Base-by-base conservation (phyloP, 2,329 filamentous ascomycete genomes). In the Colletotrichum abscissum region DNA sequence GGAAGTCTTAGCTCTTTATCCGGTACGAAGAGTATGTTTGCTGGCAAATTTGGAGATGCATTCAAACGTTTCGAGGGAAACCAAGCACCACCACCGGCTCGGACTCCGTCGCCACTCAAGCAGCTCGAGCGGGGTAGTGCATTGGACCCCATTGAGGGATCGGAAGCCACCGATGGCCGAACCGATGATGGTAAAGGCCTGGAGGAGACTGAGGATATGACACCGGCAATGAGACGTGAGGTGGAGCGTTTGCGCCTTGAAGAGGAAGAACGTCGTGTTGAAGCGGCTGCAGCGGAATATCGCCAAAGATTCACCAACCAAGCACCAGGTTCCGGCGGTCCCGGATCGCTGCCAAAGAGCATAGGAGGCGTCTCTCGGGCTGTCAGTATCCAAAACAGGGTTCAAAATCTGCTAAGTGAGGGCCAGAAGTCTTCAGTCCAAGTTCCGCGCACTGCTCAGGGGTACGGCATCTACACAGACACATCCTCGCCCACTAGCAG, bases 261-360 rank as follows among this genome's bases (percentile, higher is more conserved):
- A 22, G 92, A 97, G 79, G 97, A 99, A 84, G 97, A 99, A 82
- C 92, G 92, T 78, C 91, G 97, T 3, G 97, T 99, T 2, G 95
- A 94, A 59, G 92, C 92, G 24, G 97, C 95, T 0, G 95, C 95
- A 22, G 95, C 94, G 1, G 95, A 97, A 82, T 98, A 98, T 81
- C 91, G 93, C 42, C 91, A 92, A 77, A 91, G 93, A 26, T 85
- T 98, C 52, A 90, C 93, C 1, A 88, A 91, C 83, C 84, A 49
- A 83, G 86, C 82, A 9, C 80, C 80, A 28, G 78, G 78, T 24
- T 78, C 79, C 2, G 80, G 81, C 35, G 84, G 81, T 56, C 81
- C 83, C 7, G 81, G 81, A 22, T 85, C 84, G 19, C 83, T 83
- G 68, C 90, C 88, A 69, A 90, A 87, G 81, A 88, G 84, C 78